Base-by-base conservation (phyloP, 2,329 filamentous ascomycete genomes). In the Moelleriella libera region DNA sequence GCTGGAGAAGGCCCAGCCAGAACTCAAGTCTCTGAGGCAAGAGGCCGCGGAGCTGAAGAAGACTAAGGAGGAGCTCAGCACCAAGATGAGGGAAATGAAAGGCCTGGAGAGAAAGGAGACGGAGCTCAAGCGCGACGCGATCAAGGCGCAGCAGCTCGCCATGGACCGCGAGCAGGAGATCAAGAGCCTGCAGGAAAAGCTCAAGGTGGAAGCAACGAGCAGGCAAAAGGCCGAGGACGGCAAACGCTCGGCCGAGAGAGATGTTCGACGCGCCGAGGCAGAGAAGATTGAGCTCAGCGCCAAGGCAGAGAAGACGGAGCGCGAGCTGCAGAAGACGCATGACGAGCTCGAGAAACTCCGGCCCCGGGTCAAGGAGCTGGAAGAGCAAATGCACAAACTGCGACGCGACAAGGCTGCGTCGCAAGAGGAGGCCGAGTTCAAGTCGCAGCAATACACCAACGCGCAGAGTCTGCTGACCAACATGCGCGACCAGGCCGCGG, bases 401-500 rank as follows among this genome's bases (percentile, higher is more conserved):
- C 77, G 74, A 45, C 77, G 76, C 31, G 85, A 95, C 52, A 76
- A 82, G 32, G 72, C 73, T 5, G 70, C 72, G 14, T 68, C 89
- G 21, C 77, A 82, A 41, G 88, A 95, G 54, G 89, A 97, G 56
- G 76, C 85, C 0, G 79, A 89, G 47, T 75, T 95, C 50, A 94
- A 92, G 69, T 76, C 79, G 2, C 85, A 87, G 40, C 88, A 96
- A 63, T 89, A 94, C 58, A 77, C 78, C 47, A 94, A 82, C 54
- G 85, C 88, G 0, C 87, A 97, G 62, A 85, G 83, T 45, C 68
- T 96, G 11, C 80, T 97, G 62, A 83, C 82, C 57, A 94, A 86
- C 60, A 92, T 97, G 87, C 85, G 89, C 51, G 88, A 96, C 57
- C 88, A 97, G 67, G 84, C 83, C 0, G 78, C 85, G 1, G 92